phyloP scores from a whole-genome alignment of 768 basidiomycete species.

The Lyophyllum semitale region DNA sequence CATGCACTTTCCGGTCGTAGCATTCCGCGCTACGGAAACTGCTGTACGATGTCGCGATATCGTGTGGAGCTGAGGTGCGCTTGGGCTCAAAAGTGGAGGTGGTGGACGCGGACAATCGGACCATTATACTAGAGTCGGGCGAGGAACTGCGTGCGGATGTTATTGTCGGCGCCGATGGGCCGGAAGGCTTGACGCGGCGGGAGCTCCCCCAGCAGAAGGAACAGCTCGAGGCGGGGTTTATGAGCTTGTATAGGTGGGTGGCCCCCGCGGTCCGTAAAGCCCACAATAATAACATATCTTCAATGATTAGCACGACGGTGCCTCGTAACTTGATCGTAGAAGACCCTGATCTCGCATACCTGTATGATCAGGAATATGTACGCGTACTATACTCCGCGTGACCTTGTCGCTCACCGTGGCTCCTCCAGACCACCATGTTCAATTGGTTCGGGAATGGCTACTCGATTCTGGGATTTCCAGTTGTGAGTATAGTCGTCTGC shows the following conservation, averaged over 20 bases:
- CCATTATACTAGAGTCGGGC: conserved; percentile 40
- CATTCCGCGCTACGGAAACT: conserved; percentile 51
- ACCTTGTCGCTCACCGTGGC: background rate
- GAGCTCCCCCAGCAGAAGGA: conserved; percentile 33
- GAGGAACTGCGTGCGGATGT: conserved; percentile 47
- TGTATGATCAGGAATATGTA: conserved; percentile 28
- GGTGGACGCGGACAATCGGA: conserved; percentile 27
- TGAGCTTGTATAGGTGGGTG: conserved; percentile 47
- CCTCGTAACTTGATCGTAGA: conserved; percentile 36
- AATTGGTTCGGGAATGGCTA: conserved; percentile 36
- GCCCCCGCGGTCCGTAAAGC: background rate
- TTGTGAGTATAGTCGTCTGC: conserved; percentile 20
- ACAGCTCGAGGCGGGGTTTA: conserved; percentile 17
- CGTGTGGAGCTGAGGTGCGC: conserved; percentile 43
- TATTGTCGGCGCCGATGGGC: conserved; percentile 60
- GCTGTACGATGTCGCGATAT: conserved; percentile 44
- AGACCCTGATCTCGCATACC: conserved; percentile 39
- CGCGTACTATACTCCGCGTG: background rate
- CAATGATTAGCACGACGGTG: conserved; percentile 35
- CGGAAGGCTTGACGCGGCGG: conserved; percentile 36
- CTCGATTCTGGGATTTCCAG: conserved; percentile 31
- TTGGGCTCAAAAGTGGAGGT: conserved; percentile 30
- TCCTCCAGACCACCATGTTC: conserved; percentile 25
- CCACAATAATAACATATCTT: background rate
- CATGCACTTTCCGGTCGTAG: conserved; percentile 29